Conservation (phyloP, 2,329 filamentous ascomycete species). For the Pestalotiopsis fici region DNA sequence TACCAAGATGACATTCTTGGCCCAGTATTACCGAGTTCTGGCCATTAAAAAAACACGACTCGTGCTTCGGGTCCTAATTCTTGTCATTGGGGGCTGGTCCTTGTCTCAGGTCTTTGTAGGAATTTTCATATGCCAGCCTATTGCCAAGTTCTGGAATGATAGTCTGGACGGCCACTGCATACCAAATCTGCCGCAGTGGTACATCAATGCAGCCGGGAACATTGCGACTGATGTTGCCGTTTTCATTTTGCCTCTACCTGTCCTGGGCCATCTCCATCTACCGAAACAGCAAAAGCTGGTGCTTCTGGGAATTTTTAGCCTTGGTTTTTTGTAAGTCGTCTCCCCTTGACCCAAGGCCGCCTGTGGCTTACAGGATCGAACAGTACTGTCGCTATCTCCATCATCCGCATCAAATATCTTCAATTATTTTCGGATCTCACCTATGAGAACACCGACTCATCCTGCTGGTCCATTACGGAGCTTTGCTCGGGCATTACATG, state of each 20-base stretch:
- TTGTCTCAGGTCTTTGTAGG: conserved; percentile 35
- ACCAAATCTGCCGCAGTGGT: conserved; percentile 33
- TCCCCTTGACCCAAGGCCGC: not conserved
- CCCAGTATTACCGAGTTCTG: conserved; percentile 40
- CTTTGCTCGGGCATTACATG: conserved; percentile 9
- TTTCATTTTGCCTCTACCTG: conserved; percentile 36
- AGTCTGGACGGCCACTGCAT: conserved; percentile 31
- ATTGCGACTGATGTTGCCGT: conserved; percentile 37
- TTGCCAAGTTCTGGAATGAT: conserved; percentile 35
- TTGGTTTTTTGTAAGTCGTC: conserved; percentile 38
- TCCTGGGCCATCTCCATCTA: conserved; percentile 32
- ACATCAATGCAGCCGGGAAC: conserved; percentile 36
- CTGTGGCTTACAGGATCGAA: not conserved
- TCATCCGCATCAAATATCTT: conserved; percentile 38
- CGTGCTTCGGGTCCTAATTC: conserved; percentile 27
- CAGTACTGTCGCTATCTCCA: conserved; percentile 37
- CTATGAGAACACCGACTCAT: conserved; percentile 34
- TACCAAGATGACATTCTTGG: conserved; percentile 37
- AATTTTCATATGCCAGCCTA: conserved; percentile 35
- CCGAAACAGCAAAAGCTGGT: conserved; percentile 28
- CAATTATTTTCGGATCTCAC: conserved; percentile 33
- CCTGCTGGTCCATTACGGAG: conserved; percentile 9
- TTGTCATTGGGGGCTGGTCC: conserved; percentile 34
- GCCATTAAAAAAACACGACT: conserved; percentile 30
- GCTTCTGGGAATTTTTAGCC: conserved; percentile 36